Evolutionary conservation across 805 yeast species (phyloP), one percentile per base, ranked within the genome.

Genomic region (Kurtzmaniella cleridarum): DNA sequence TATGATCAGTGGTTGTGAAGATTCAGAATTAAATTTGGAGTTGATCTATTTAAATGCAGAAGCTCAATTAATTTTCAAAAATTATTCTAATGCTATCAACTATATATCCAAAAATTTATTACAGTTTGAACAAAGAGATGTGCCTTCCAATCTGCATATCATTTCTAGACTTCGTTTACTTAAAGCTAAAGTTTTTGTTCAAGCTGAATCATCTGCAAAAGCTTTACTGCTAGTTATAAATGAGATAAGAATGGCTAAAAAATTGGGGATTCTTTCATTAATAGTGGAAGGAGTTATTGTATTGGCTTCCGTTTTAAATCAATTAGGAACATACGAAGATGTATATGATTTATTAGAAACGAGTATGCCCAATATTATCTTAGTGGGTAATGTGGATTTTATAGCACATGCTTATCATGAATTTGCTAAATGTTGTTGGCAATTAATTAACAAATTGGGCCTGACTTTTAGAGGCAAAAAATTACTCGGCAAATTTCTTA

Each of bases 141-240:
- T 58, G 3, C 42, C 47, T 6, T 49, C 53, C 26, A 73, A 75
- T 45, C 59, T 65, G 26, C 64, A 60, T 35, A 71, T 76, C 66
- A 62, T 63, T 28, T 56, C 78, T 16, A 66, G 65, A 48, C 67
- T 73, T 40, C 75, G 69, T 34, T 47, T 78, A 9, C 48, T 78
- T 36, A 73, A 75, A 47, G 69, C 77, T 32, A 49, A 60, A 11
- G 62, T 77, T 1, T 57, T 78, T 41, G 47, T 70, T 17, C 47
- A 57, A 4, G 54, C 72, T 12, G 71, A 75, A 0, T 57, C 67
- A 3, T 74, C 78, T 11, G 55, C 71, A 8, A 64, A 82, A 41
- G 77, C 75, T 0, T 45, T 81, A 7, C 70, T 82, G 0, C 50
- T 71, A 14, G 49, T 79, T 0, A 51, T 75, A 5, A 76, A 75